phyloP scores from a whole-genome alignment of 345 rosid genomes.

The Punica granatum region DNA sequence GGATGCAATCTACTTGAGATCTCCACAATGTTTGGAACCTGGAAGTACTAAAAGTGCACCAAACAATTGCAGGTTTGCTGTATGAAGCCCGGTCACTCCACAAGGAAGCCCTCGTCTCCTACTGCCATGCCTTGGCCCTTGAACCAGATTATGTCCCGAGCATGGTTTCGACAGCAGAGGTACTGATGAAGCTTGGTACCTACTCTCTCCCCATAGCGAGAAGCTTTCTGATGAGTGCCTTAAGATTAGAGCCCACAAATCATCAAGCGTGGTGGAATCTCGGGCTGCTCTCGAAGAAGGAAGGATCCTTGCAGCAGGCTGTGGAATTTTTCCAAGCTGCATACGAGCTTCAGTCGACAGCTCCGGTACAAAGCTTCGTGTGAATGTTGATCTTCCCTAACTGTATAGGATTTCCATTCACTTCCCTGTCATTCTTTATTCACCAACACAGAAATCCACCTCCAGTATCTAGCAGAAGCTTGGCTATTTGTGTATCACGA shows the following conservation, averaged over 20 bases:
- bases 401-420: neutral
- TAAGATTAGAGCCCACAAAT: slow-evolving; percentile 67
- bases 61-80: slow-evolving; percentile 46
- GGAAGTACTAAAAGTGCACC: neutral
- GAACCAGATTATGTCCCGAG: slow-evolving; percentile 82
- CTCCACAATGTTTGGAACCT: neutral
- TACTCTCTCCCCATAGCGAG: slow-evolving; percentile 56
- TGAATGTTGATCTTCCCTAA: slow-evolving; percentile 5
- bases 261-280: slow-evolving; percentile 82
- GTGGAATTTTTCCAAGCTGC: slow-evolving; percentile 94
- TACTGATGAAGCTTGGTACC: slow-evolving; percentile 52
- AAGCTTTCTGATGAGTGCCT: slow-evolving; percentile 80
- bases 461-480: neutral
- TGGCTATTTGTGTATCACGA: neutral
- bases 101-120: slow-evolving; percentile 69
- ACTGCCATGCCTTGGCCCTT: slow-evolving; percentile 56
- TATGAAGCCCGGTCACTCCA: slow-evolving; percentile 56
- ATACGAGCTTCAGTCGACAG: slow-evolving; percentile 63
- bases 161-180: slow-evolving; percentile 66
- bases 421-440: neutral
- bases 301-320: slow-evolving; percentile 72
- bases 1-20: too few species aligned
- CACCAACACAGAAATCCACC: neutral
- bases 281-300: slow-evolving; percentile 65
- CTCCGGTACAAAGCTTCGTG: slow-evolving; percentile 59